Conservation (phyloP, 2,329 filamentous ascomycete species). For the Claviceps sp. region DNA sequence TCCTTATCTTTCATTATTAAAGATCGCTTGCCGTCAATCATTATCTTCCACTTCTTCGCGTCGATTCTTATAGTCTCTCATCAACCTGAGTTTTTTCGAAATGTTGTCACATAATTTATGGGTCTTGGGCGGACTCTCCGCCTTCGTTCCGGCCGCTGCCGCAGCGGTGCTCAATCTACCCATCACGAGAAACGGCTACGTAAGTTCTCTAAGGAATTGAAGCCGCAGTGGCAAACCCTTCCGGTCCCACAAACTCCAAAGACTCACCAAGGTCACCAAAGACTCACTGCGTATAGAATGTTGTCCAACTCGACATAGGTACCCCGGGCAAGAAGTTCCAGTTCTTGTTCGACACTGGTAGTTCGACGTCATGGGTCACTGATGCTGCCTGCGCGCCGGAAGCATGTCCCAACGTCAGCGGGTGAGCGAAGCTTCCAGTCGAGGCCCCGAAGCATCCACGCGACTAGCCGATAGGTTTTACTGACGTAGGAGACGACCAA, state of each 20-base stretch:
- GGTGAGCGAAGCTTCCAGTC: conserved; percentile 8
- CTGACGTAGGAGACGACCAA: not conserved
- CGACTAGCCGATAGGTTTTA: not conserved
- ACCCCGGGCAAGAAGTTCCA: conserved; percentile 15
- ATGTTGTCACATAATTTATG: not conserved
- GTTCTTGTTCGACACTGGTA: conserved; percentile 23
- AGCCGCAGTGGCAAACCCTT: not conserved
- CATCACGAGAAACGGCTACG: not conserved
- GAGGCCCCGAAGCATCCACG: not conserved
- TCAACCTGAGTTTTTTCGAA: conserved; percentile 17
- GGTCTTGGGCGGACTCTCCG: not conserved
- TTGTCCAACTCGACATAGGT: conserved; percentile 8
- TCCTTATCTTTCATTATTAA: no score
- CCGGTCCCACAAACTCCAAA: not conserved
- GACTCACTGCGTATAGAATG: not conserved
- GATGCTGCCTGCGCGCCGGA: conserved; percentile 13
- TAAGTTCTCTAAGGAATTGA: not conserved
- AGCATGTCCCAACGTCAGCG: conserved; percentile 14
- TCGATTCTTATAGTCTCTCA: not conserved
- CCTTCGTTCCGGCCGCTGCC: not conserved
- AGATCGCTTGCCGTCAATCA: no score
- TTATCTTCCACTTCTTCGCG: not conserved
- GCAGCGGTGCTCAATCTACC: not conserved
- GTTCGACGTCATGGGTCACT: conserved; percentile 20
- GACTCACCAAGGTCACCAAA: not conserved